phyloP scores from a whole-genome alignment of 1,139 yeast species.

The Diutina neorugosa region DNA sequence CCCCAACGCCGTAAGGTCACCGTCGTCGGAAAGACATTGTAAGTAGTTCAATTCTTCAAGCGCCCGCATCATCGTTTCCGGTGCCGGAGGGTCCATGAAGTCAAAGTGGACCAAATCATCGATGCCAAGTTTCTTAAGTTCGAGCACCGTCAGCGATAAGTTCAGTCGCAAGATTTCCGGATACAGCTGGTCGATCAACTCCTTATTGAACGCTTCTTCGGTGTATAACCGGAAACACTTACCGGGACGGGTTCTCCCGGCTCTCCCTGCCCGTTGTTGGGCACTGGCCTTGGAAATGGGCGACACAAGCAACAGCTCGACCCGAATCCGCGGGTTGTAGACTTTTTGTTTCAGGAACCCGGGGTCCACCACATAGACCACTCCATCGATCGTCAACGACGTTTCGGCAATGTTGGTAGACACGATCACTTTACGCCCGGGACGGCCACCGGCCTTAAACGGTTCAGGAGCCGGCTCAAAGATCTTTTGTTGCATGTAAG shows the following conservation, averaged over 20 bases:
- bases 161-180: constrained; percentile 92
- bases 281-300: constrained; percentile 97
- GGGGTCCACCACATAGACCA: constrained; percentile 94
- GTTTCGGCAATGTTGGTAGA: constrained; percentile 98
- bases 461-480: constrained; percentile 81
- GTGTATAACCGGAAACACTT: constrained; percentile 94
- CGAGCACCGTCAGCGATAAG: constrained; percentile 83
- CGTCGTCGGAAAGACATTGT: constrained; percentile 85
- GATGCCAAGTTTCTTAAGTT: constrained; percentile 84
- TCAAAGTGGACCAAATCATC: constrained; percentile 96
- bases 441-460: constrained; percentile 54
- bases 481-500: constrained; percentile 85
- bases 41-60: constrained; percentile 87
- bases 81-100: constrained; percentile 99
- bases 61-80: constrained; percentile 99
- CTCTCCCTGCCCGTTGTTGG: constrained; percentile 99
- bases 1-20: constrained; percentile 81
- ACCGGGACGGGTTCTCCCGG: constrained; percentile 99
- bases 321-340: constrained; percentile 91
- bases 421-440: constrained; percentile 86
- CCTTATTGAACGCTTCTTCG: constrained; percentile 92
- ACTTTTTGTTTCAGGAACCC: constrained; percentile 96
- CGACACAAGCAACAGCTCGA: constrained; percentile 84
- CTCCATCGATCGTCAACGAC: constrained; percentile 93
- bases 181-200: constrained; percentile 85